Evolutionary conservation across 2,329 filamentous ascomycete genomes (phyloP), one percentile per base, ranked within the genome.

Genomic region (Chaetomium sp.): DNA sequence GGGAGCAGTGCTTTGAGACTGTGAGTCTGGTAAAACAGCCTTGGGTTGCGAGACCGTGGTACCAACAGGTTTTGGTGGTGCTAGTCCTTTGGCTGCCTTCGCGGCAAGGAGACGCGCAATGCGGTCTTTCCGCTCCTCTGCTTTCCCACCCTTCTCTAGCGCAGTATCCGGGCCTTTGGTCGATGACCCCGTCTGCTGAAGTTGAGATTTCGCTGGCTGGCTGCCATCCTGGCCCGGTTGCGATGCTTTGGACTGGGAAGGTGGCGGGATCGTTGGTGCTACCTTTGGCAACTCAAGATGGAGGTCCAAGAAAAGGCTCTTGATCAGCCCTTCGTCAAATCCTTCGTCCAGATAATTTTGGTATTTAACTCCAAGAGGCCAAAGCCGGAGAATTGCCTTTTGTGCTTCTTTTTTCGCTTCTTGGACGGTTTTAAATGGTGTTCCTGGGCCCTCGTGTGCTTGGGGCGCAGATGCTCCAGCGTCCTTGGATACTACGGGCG

Each of bases 71-170:
- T 55, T 59, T 12, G 59, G 36, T 4, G 62, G 48, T 11, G 58
- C 42, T 12, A 61, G 45, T 12, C 60, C 55, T 45, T 85, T 87
- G 37, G 81, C 80, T 51, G 79, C 79, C 68, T 88, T 91, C 1
- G 82, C 84, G n/a, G 88, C 88, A 53, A 91, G 76, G 54, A 91
- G 78, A 49, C 86, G 82, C 4, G 88, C 87, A 57, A 92, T 89
- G 43, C 88, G 82, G 61, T 90, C 87, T 62, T 88, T 89, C 27
- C 88, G 79, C 65, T 88, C 84, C 60, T 87, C 76, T 6, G 79
- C 75, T 59, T 74, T 77, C 46, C 60, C 64, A 7, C 65, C 48
- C 53, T 60, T 61, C n/a, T 57, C 53, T 33, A 43, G 12, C 19
- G 48, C 48, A 33, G 56, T n/a, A 32, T 53, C 33, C 5, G 56